These are phyloP conservation scores for Daldinia vernicosa DNA, from an alignment of 495 filamentous ascomycete species.

Conservation along the genomic window DNA sequence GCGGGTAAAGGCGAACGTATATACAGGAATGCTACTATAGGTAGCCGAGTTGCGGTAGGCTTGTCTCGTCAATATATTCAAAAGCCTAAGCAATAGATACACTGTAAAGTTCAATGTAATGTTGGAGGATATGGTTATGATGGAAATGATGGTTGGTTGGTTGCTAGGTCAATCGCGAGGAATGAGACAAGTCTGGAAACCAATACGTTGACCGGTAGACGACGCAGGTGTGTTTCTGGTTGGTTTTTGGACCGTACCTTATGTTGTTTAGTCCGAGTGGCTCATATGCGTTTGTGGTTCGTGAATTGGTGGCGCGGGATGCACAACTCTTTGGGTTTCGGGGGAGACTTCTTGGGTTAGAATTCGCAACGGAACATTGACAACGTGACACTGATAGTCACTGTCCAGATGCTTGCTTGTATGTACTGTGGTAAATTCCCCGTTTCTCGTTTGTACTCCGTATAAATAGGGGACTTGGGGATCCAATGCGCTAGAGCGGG, in stretches of 20 bases:
- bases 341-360: background rate
- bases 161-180: conserved; percentile 32
- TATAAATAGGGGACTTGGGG: conserved; percentile 27
- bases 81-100: conserved; percentile 17
- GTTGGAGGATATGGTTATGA: conserved; percentile 15
- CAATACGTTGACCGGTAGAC: conserved; percentile 25
- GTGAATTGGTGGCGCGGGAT: conserved; percentile 7
- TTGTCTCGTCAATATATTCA: conserved; percentile 20
- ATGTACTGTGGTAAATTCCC: background rate
- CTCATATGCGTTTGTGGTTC: background rate
- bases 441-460: conserved; percentile 1
- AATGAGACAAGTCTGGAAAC: conserved; percentile 20
- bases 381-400: conserved; percentile 10
- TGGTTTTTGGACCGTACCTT: conserved; percentile 10
- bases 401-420: background rate
- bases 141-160: conserved; percentile 17
- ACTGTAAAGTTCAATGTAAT: conserved; percentile 6
- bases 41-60: conserved; percentile 11
- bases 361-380: conserved; percentile 4
- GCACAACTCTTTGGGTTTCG: background rate
- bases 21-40: conserved; percentile 27
- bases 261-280: conserved; percentile 10
- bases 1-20: conserved; percentile 24
- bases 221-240: conserved; percentile 7
- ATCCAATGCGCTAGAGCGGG: conserved; percentile 15